Conservation (phyloP, 2,329 filamentous ascomycete species). For the Dendrostoma leiphaemia region DNA sequence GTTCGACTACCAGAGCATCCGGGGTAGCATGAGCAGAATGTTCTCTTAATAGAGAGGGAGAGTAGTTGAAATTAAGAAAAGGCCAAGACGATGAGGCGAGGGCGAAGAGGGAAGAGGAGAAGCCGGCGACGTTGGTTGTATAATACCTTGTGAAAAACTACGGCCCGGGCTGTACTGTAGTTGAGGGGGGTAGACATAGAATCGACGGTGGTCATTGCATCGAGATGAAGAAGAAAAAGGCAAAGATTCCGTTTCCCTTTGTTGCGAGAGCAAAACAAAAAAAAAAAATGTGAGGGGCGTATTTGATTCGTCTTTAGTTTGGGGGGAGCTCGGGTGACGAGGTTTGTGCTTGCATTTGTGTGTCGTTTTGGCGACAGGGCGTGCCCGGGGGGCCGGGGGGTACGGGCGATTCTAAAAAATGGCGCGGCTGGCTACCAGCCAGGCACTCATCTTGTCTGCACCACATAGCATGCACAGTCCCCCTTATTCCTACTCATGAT, state of each 20-base stretch:
- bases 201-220: conserved; percentile 24
- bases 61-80: conserved; percentile 17
- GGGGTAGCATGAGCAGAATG: conserved; percentile 36
- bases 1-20: conserved; percentile 61
- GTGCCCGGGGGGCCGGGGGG: too few species aligned
- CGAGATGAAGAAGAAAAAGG: not conserved
- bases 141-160: conserved; percentile 32
- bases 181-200: conserved; percentile 30
- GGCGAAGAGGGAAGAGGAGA: not conserved
- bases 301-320: too few species aligned
- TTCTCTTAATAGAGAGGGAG: conserved; percentile 23
- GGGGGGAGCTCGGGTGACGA: not conserved
- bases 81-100: conserved; percentile 4
- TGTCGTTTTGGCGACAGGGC: too few species aligned
- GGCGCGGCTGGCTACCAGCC: too few species aligned
- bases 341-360: not conserved
- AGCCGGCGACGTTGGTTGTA: conserved; percentile 26
- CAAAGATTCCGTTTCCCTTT: conserved; percentile 11
- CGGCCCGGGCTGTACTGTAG: conserved; percentile 37
- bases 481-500: too few species aligned
- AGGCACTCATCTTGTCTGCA: too few species aligned
- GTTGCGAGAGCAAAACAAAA: not conserved
- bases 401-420: too few species aligned
- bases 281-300: too few species aligned
- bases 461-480: too few species aligned